Conservation (phyloP, 139 green algal species). For the Edaphochlamys debaryana region DNA sequence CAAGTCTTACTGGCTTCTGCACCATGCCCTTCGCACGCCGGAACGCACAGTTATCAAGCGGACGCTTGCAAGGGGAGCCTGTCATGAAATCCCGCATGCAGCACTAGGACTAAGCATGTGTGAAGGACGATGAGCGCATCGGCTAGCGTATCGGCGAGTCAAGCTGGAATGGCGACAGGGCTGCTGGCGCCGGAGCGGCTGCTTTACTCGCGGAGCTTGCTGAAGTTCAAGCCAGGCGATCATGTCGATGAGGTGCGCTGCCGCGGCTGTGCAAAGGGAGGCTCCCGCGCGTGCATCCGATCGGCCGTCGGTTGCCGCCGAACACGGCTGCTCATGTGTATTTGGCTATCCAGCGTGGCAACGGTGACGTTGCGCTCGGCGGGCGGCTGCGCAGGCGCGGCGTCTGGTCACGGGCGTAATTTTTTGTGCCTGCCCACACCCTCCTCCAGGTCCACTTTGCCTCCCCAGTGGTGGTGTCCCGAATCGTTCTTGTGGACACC, state of each 20-base stretch:
- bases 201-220: neutral
- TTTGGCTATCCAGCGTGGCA: neutral
- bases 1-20: too few species aligned
- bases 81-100: too few species aligned
- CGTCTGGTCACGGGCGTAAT: neutral
- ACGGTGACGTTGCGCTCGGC: too few species aligned
- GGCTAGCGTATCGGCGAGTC: too few species aligned
- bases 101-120: too few species aligned
- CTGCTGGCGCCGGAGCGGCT: neutral
- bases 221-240: conserved; percentile 7
- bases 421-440: neutral
- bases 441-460: conserved; percentile 19
- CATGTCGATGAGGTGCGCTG: conserved; percentile 33
- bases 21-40: too few species aligned
- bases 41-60: too few species aligned
- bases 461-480: conserved; percentile 8
- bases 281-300: too few species aligned
- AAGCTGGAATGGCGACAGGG: neutral
- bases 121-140: too few species aligned
- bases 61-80: too few species aligned
- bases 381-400: too few species aligned
- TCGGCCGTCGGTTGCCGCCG: neutral
- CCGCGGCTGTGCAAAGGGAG: too few species aligned
- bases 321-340: neutral
- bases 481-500: neutral